Conservation (phyloP, 1,139 yeast species). For the Hyphopichia burtonii region DNA sequence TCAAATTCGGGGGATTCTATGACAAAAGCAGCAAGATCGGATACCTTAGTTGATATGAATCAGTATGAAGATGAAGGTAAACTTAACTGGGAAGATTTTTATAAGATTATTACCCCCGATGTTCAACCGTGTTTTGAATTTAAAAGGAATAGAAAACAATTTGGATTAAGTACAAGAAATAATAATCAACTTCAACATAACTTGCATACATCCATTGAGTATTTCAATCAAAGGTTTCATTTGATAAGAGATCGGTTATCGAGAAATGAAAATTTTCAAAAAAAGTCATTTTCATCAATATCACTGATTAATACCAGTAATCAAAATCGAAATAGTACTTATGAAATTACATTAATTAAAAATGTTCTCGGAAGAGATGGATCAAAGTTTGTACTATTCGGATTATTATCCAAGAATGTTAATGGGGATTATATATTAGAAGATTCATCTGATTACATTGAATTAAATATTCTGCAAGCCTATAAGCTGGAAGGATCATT, state of each 20-base stretch:
- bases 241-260: constrained; percentile 67
- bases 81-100: constrained; percentile 72
- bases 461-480: constrained; percentile 65
- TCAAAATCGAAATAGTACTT: constrained; percentile 23
- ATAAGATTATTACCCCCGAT: constrained; percentile 61
- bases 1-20: constrained; percentile 7
- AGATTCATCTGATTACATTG: constrained; percentile 79
- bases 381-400: constrained; percentile 71
- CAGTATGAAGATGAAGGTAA: constrained; percentile 16
- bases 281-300: constrained; percentile 41
- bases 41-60: constrained; percentile 28
- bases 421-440: constrained; percentile 75
- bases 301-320: constrained; percentile 32
- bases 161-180: constrained; percentile 31
- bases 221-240: constrained; percentile 49
- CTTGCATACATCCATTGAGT: constrained; percentile 22
- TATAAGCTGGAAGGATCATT: constrained; percentile 66
- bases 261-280: constrained; percentile 73
- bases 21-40: constrained; percentile 25
- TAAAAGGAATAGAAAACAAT: constrained; percentile 66
- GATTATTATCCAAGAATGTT: constrained; percentile 62
- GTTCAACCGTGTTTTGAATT: constrained; percentile 68
- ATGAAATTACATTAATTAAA: constrained; percentile 72
- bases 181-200: constrained; percentile 16
- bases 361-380: constrained; percentile 86